Evolutionary conservation across 352 stramenopile species (phyloP), one percentile per base, ranked within the genome.

Genomic region (Thalassiosira allenii): DNA sequence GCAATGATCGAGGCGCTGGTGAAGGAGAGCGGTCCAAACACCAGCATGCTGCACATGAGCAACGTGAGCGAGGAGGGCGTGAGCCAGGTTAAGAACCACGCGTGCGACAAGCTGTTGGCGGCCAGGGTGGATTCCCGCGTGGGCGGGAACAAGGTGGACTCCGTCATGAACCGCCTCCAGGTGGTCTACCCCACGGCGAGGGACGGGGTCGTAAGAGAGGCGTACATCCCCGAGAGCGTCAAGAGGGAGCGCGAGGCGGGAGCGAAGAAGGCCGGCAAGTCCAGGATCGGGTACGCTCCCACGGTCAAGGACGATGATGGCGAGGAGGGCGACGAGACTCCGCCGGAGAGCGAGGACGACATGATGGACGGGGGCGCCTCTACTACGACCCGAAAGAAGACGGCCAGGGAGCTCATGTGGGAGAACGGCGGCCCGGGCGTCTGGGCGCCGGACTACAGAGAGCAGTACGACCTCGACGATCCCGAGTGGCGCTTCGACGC

Each of bases 381-480:
- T 33, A 67, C 30, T 9, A 80, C 78, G 41, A 14, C 62, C 20
- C 14, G 8, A 11, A 34, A 81, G 8, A 95, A 93, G 81, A 96
- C 92, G 33, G 93, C 96, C 37, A 89, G 94, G 43, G 92, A 97
- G 43, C 79, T 95, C 49, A 96, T 97, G 94, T 96, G 93, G 93
- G 95, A 97, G 58, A 98, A 98, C 83, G 98, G 98, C 59, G 97
- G 97, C 61, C 95, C 97, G 25, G 97, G 97, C 49, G 96, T 99
- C 41, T 99, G 99, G 95, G 95, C 95, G 63, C 97, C 95, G 69
- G 95, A 99, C 93, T 98, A 98, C 84, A 91, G 95, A 62, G 97
- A 99, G 81, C 95, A 99, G 85, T 99, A 99, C 91, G 75, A 95
- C 71, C 95, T 99, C 58, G 93, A 96, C 87, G 95, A 97, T 76